Evolutionary conservation across 1,139 yeast genomes (phyloP), one percentile per base, ranked within the genome.

Genomic region (Protomyces gravidus): DNA sequence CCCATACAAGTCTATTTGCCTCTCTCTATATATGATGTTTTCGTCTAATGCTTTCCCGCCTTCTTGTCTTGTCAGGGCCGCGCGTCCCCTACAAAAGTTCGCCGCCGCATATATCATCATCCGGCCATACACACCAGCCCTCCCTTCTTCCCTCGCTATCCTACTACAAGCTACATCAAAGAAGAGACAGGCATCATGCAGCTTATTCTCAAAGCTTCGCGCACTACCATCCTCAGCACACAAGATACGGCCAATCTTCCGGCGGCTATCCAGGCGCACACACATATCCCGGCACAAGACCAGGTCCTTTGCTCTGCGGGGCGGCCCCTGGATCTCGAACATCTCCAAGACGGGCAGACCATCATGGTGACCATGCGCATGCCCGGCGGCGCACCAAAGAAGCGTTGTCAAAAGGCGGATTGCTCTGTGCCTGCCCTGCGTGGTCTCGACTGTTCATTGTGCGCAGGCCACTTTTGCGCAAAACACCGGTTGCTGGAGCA

Each of bases 381-480:
- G 28, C 51, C 26, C 2, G 58, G 60, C 13, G 60, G 55, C 45
- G 52, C 58, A 4, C 40, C 59, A 21, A 65, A 65, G 63, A 65
- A 64, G 64, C 62, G 61, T 32, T 65, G 67, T 51, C 76, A 83
- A 26, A 82, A 82, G 72, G 74, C 74, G 51, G 71, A 75, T 48
- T 89, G 96, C 72, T 75, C 78, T 32, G 78, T 86, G 15, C 76
- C 81, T 2, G 89, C 92, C 0, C 79, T 88, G 62, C 86, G 89
- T 75, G 94, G 87, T 42, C 96, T 96, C 45, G 89, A 85, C 71
- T 89, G 97, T 72, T 80, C 83, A 61, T 87, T 84, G 69, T 89
- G 96, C 71, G 82, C 83, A 58, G 95, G 96, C 49, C 86, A 85
- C 69, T 89, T 83, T 71, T 89, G 97, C 72, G 86, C 94, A 45